These are phyloP conservation scores for Trichoderma sp. DNA, from an alignment of 2,329 filamentous ascomycete species.

Conservation along the genomic window DNA sequence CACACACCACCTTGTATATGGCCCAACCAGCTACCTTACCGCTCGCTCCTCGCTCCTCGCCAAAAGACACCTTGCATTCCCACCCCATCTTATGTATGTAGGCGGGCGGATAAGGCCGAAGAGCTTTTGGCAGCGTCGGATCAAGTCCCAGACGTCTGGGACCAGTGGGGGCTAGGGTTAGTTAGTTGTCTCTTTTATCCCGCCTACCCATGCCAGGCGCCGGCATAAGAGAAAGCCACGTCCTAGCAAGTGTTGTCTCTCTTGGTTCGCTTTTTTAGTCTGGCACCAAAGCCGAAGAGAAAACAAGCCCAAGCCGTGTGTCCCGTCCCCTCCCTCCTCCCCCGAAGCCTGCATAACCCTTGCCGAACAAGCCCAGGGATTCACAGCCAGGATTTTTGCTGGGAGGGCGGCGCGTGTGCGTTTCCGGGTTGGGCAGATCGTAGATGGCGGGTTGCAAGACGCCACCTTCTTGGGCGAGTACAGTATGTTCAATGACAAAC, in stretches of 20 bases:
- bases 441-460: background rate
- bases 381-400: background rate
- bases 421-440: constrained; percentile 5
- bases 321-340: background rate
- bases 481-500: background rate
- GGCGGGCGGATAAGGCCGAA: constrained; percentile 15
- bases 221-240: background rate
- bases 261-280: background rate
- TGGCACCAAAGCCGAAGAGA: background rate
- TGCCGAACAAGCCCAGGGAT: background rate
- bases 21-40: background rate
- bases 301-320: no score
- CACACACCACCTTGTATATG: background rate
- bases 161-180: background rate
- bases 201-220: background rate
- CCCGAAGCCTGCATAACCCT: background rate
- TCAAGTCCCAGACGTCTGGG: constrained; percentile 12
- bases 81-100: background rate
- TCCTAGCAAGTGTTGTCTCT: background rate
- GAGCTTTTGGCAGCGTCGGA: background rate
- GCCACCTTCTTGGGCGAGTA: background rate
- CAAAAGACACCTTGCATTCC: background rate
- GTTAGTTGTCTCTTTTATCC: background rate
- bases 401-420: background rate
- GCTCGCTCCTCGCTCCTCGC: background rate